Percentiles rank a stretch among this genome's conserved stretches.
phyloP scores from a whole-genome alignment of 768 basidiomycete species.

The Sarcodon sp. region DNA sequence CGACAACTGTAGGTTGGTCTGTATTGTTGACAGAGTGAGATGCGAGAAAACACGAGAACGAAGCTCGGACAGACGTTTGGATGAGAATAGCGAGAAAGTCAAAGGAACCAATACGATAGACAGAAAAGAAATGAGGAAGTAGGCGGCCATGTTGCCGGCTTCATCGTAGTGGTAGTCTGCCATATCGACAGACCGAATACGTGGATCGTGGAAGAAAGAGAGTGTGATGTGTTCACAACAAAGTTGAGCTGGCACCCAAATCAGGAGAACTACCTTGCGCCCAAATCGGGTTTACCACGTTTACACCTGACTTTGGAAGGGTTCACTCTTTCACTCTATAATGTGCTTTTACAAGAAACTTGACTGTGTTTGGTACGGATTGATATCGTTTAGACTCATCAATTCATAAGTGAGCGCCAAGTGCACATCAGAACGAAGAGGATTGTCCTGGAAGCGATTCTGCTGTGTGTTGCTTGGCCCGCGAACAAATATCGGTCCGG shows the following conservation, averaged over 20 bases:
- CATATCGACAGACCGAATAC: constrained; percentile 27
- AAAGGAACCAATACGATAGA: constrained; percentile 72
- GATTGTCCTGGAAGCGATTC: too few species aligned
- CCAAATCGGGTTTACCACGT: too few species aligned
- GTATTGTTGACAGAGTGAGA: not conserved
- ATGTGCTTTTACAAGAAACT: too few species aligned
- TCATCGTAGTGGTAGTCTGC: constrained; percentile 82
- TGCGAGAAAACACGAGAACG: constrained; percentile 1
- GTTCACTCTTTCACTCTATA: too few species aligned
- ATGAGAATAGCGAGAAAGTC: constrained; percentile 39
- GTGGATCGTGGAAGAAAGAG: not conserved
- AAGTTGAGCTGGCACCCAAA: not conserved
- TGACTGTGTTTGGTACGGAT: too few species aligned
- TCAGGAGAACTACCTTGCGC: not conserved
- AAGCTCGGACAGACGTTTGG: constrained; percentile 11
- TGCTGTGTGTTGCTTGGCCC: too few species aligned
- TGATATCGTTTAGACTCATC: too few species aligned
- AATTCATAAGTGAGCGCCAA: too few species aligned
- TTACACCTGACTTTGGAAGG: too few species aligned
- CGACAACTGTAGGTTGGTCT: constrained; percentile 11
- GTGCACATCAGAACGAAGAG: too few species aligned
- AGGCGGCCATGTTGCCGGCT: constrained; percentile 75
- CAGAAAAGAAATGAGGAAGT: constrained; percentile 87
- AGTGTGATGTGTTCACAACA: not conserved
- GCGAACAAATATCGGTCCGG: not conserved